phyloP scores from a whole-genome alignment of 208 protist species.

The Leishmania aethiopica region DNA sequence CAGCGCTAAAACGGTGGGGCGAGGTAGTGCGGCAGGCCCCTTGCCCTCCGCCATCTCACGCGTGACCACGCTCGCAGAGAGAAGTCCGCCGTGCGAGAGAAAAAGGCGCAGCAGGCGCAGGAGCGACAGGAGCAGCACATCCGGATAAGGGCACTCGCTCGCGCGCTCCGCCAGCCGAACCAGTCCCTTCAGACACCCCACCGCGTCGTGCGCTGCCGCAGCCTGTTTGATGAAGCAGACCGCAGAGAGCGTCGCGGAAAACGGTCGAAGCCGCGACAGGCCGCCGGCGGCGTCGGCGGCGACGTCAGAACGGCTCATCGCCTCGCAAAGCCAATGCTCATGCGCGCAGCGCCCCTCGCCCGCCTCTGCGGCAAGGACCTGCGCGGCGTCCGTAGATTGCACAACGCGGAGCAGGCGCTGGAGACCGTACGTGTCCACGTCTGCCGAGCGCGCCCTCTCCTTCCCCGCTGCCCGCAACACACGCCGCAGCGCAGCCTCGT shows the following conservation, averaged over 20 bases:
- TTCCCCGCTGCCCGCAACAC: slow-evolving; percentile 43
- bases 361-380: slow-evolving; percentile 14
- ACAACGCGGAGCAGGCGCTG: slow-evolving; percentile 70
- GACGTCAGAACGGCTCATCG: slow-evolving; percentile 3
- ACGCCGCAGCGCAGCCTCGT: slow-evolving; percentile 38
- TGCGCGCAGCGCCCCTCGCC: slow-evolving; percentile 48
- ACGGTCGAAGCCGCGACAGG: slow-evolving; percentile 16
- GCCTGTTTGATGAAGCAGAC: not conserved
- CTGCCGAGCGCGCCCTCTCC: slow-evolving; percentile 34
- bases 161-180: slow-evolving; percentile 14
- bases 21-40: not conserved
- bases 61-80: slow-evolving; percentile 6
- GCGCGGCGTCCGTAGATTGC: slow-evolving; percentile 18
- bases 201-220: not conserved
- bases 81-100: slow-evolving; percentile 13
- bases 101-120: slow-evolving; percentile 20
- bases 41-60: not conserved
- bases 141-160: slow-evolving; percentile 14
- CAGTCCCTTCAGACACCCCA: slow-evolving; percentile 18
- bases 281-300: not conserved
- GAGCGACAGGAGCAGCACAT: slow-evolving; percentile 12
- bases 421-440: slow-evolving; percentile 73
- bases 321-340: slow-evolving; percentile 47
- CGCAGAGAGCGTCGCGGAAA: slow-evolving; percentile 24
- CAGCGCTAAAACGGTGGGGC: slow-evolving; percentile 7